Evolutionary conservation across 2,329 filamentous ascomycete genomes (phyloP), one percentile per base, ranked within the genome.

Genomic region (Microsporum audouinii): DNA sequence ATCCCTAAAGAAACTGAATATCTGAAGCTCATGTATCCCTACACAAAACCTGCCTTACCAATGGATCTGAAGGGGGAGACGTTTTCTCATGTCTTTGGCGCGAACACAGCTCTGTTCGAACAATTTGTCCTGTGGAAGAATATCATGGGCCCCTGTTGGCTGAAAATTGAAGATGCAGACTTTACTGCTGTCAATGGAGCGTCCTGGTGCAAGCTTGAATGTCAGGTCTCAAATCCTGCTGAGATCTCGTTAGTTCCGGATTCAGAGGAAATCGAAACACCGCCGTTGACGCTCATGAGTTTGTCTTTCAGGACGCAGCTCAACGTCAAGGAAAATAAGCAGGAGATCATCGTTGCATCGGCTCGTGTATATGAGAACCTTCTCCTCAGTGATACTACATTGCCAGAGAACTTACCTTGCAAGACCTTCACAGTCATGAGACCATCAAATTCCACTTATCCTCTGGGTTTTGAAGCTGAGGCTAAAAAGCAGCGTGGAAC

Each of bases 61-160:
- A 78, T 83, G 59, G 86, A 88, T 63, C 76, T 83, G 4, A 83
- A 80, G 45, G 94, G 94, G 33, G 86, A 95, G 72, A 97, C 94
- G 0, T 99, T 92, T 71, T 96, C 92, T 1, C 89, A 89, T 66
- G 87, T 96, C 29, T 99, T 99, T 67, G 94, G 95, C 33, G 88
- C 88, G 61, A 96, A 94, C 72, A 99, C 94, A 0, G 85, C 89
- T 0, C 80, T 99, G 0, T 99, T 99, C 68, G 94, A 99, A 75
- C 94, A 99, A 68, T 99, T 99, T 71, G 94, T 99, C 23, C 81
- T 99, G 3, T 96, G 91, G 88, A 97, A 96, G 77, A 95, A 96
- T 71, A 89, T 99, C 68, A 99, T 96, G 92, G 94, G 94, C 1
- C 94, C 94, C 34, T 97, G 94, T 73, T 99, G 94, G 94, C 82